Conservation (phyloP, 2,329 filamentous ascomycete species). For the Exophiala sideris region DNA sequence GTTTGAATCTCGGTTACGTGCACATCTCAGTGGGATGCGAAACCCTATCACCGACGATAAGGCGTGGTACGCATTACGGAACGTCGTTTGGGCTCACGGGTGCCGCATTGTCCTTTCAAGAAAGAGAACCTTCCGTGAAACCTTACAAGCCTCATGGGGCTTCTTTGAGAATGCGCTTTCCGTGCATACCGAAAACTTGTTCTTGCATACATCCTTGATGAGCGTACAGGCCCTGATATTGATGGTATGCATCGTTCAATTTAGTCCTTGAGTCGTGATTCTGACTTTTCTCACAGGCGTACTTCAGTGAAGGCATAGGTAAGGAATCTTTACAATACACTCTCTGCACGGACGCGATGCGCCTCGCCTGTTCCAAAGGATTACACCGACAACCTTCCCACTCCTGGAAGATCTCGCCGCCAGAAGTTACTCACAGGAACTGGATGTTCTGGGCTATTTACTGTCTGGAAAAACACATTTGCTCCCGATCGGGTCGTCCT, state of each 20-base stretch:
- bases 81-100: constrained; percentile 9
- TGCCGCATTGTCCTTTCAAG: constrained; percentile 11
- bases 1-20: neutral
- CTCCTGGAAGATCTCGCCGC: constrained; percentile 4
- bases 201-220: constrained; percentile 7
- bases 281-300: constrained; percentile 3
- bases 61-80: constrained; percentile 12
- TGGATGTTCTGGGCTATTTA: constrained; percentile 16
- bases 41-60: constrained; percentile 3
- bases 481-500: constrained; percentile 9
- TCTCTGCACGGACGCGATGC: constrained; percentile 8
- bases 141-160: neutral
- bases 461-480: constrained; percentile 17
- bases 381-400: constrained; percentile 8
- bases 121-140: neutral
- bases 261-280: neutral
- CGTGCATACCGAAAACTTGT: constrained; percentile 6
- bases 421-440: constrained; percentile 7
- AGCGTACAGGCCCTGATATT: constrained; percentile 10
- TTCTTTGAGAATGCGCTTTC: constrained; percentile 16
- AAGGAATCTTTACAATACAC: constrained; percentile 7
- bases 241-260: constrained; percentile 3
- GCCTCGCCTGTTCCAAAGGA: constrained; percentile 12
- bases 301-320: constrained; percentile 11
- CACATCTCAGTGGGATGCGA: constrained; percentile 1